phyloP scores from a whole-genome alignment of 2,329 filamentous ascomycete species.

The Diaporthe citrichinensis region DNA sequence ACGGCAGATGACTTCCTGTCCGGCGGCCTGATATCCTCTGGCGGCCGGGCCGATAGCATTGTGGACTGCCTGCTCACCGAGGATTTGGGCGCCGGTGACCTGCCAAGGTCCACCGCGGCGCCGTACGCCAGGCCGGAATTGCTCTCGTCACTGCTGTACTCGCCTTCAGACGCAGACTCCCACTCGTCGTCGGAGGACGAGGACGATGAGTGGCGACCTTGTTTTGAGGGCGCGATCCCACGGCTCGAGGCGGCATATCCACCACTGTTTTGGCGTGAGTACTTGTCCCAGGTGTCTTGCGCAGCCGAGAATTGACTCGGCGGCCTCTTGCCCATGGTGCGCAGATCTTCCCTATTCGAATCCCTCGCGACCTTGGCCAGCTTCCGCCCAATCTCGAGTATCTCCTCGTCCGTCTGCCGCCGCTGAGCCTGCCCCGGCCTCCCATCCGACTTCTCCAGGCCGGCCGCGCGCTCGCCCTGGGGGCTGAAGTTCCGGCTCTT shows the following conservation, averaged over 20 bases:
- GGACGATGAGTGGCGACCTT: slow-evolving; percentile 49
- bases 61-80: slow-evolving; percentile 26
- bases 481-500: slow-evolving; percentile 53
- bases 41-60: neutral
- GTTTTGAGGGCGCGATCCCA: slow-evolving; percentile 58
- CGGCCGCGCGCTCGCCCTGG: slow-evolving; percentile 38
- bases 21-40: slow-evolving; percentile 43
- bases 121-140: slow-evolving; percentile 60
- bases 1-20: slow-evolving; percentile 64
- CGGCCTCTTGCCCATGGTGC: slow-evolving; percentile 56
- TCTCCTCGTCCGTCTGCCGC: slow-evolving; percentile 69
- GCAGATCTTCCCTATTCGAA: slow-evolving; percentile 65
- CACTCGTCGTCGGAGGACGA: slow-evolving; percentile 66
- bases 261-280: slow-evolving; percentile 56
- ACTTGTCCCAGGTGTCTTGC: slow-evolving; percentile 57
- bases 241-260: slow-evolving; percentile 49
- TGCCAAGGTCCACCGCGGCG: slow-evolving; percentile 46
- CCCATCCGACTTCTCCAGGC: slow-evolving; percentile 31
- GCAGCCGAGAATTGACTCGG: slow-evolving; percentile 57
- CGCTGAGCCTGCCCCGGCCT: slow-evolving; percentile 44
- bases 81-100: slow-evolving; percentile 49
- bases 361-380: slow-evolving; percentile 66
- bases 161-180: slow-evolving; percentile 69
- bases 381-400: slow-evolving; percentile 67
- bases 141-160: slow-evolving; percentile 58